Evolutionary conservation across 495 filamentous ascomycete species (phyloP).

Genomic region (Clohesyomyces aquaticus): DNA sequence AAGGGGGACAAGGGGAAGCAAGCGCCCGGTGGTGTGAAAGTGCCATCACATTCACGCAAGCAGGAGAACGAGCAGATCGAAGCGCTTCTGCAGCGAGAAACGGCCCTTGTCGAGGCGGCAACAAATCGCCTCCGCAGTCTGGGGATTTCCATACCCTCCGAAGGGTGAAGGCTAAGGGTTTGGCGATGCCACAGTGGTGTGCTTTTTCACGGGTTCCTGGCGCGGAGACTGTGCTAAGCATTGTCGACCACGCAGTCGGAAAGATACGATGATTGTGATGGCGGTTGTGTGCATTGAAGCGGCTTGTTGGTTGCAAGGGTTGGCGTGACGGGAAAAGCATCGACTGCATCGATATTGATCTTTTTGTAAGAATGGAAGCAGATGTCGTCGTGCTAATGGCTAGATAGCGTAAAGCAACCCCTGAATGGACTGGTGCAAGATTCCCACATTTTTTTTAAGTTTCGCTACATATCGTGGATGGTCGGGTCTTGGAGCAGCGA

Average conservation of each 20-base stretch:
- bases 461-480: neutral
- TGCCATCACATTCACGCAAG: conserved; percentile 40
- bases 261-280: neutral
- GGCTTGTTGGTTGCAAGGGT: too few species aligned
- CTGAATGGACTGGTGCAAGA: neutral
- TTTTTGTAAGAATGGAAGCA: neutral
- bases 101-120: conserved; percentile 30
- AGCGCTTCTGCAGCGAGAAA: conserved; percentile 30
- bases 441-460: too few species aligned
- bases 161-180: neutral
- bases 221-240: conserved; percentile 7
- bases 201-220: conserved; percentile 8
- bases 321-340: neutral
- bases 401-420: neutral
- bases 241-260: conserved; percentile 4
- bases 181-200: too few species aligned
- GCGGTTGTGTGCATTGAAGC: too few species aligned
- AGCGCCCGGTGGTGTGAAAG: conserved; percentile 23
- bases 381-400: neutral
- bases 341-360: neutral
- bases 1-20: conserved; percentile 10
- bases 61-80: conserved; percentile 38
- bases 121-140: conserved; percentile 25
- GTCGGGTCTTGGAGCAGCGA: neutral
- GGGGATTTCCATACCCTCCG: conserved; percentile 28